Conservation (phyloP, 148 eudicot genomes). For the Fagopyrum homotropicum region DNA sequence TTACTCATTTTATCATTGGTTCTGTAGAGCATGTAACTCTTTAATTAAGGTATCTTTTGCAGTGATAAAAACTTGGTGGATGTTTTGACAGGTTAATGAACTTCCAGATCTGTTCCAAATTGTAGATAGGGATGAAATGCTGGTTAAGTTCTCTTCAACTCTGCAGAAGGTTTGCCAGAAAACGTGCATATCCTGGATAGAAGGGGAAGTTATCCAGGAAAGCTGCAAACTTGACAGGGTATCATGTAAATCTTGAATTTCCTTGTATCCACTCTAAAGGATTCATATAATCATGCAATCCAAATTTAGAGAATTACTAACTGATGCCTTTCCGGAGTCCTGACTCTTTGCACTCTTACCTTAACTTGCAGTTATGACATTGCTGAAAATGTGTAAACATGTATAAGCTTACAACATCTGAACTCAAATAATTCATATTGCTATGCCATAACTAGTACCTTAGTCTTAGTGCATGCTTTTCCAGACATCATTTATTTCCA, state of each 20-base stretch:
- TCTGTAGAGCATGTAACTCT: background rate
- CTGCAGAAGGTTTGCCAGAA: constrained; percentile 52
- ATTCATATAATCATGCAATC: constrained; percentile 1
- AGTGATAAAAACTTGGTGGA: constrained; percentile 6
- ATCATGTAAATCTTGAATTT: constrained; percentile 18
- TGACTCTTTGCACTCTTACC: background rate
- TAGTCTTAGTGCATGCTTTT: background rate
- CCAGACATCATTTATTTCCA: background rate
- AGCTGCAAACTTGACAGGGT: constrained; percentile 53
- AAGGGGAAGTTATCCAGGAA: constrained; percentile 51
- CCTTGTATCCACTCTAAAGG: constrained; percentile 6
- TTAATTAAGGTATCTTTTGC: background rate
- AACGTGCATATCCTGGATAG: constrained; percentile 69
- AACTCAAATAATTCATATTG: background rate
- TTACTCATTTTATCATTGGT: background rate
- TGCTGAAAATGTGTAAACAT: background rate
- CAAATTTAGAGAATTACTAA: background rate
- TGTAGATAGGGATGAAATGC: constrained; percentile 34
- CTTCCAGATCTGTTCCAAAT: constrained; percentile 33
- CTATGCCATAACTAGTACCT: background rate
- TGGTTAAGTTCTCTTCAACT: constrained; percentile 31
- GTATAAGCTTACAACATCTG: background rate
- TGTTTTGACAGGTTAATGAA: constrained; percentile 50
- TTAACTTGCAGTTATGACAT: background rate
- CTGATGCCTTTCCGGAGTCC: background rate